Evolutionary conservation across 805 yeast species (phyloP).

Genomic region (Candida ortonii): DNA sequence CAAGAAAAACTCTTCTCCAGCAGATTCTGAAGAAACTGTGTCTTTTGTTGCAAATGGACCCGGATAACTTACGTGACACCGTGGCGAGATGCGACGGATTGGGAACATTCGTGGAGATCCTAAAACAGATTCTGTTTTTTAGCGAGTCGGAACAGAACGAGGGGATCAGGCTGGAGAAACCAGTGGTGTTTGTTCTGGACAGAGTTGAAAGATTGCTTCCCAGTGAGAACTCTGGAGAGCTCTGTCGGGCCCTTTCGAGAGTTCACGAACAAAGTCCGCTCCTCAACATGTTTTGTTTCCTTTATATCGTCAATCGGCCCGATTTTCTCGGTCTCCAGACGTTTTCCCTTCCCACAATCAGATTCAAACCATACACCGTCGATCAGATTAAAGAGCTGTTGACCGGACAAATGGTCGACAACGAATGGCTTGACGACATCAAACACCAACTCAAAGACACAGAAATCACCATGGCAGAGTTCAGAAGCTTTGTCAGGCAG

Average conservation of each 20-base stretch:
- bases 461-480: slow-evolving; percentile 12
- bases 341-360: slow-evolving; percentile 38
- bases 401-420: slow-evolving; percentile 13
- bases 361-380: slow-evolving; percentile 38
- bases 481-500: slow-evolving; percentile 27
- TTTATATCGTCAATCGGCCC: slow-evolving; percentile 41
- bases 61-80: slow-evolving; percentile 12
- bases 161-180: slow-evolving; percentile 19
- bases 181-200: slow-evolving; percentile 47
- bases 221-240: slow-evolving; percentile 32
- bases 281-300: slow-evolving; percentile 32
- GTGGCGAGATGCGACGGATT: slow-evolving; percentile 40
- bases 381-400: slow-evolving; percentile 39
- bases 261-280: slow-evolving; percentile 41
- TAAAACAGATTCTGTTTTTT: slow-evolving; percentile 35
- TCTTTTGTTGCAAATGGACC: slow-evolving; percentile 4
- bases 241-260: slow-evolving; percentile 39
- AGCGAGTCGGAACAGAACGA: slow-evolving; percentile 2
- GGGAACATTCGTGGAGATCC: slow-evolving; percentile 37
- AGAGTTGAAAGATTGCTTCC: slow-evolving; percentile 41
- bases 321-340: slow-evolving; percentile 39
- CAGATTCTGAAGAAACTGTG: slow-evolving; percentile 36
- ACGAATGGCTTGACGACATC: slow-evolving; percentile 13
- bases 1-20: slow-evolving; percentile 40
- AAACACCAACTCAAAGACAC: slow-evolving; percentile 1